Percentiles rank a stretch among this genome's conserved stretches.
These are phyloP conservation scores for Triangularia setosa DNA, from an alignment of 2,329 filamentous ascomycete genomes.

Conservation along the genomic window DNA sequence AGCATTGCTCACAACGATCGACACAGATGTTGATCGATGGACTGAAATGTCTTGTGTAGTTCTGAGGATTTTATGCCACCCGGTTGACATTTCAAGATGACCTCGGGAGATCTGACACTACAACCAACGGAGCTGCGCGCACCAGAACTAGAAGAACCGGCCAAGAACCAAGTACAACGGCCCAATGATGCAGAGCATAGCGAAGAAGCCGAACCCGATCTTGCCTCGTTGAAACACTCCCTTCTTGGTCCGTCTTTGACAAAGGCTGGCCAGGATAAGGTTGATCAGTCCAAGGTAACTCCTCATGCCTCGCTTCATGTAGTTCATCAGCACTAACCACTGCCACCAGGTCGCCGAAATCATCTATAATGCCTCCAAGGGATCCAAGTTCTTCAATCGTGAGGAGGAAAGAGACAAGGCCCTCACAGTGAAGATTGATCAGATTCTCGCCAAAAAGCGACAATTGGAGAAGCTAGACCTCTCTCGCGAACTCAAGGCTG, in stretches of 20 bases:
- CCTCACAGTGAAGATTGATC: conserved; percentile 80
- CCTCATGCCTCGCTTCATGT: neutral
- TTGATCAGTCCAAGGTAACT: conserved; percentile 80
- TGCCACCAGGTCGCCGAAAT: conserved; percentile 74
- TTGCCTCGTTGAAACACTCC: conserved; percentile 76
- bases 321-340: neutral
- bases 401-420: conserved; percentile 79
- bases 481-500: conserved; percentile 65
- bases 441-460: conserved; percentile 70
- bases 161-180: neutral
- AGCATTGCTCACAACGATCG: neutral
- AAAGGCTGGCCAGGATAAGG: conserved; percentile 87
- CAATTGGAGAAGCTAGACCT: conserved; percentile 74
- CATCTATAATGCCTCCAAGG: conserved; percentile 95
- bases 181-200: conserved; percentile 2
- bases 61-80: neutral
- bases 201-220: conserved; percentile 26
- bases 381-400: conserved; percentile 92
- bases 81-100: conserved; percentile 20
- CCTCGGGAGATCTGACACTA: conserved; percentile 7
- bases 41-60: neutral
- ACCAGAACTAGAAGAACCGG: neutral
- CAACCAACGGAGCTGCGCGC: neutral
- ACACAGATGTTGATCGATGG: neutral
- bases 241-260: conserved; percentile 86